These are phyloP conservation scores for Metschnikowia kofuensis DNA, from an alignment of 805 yeast species.

Conservation along the genomic window DNA sequence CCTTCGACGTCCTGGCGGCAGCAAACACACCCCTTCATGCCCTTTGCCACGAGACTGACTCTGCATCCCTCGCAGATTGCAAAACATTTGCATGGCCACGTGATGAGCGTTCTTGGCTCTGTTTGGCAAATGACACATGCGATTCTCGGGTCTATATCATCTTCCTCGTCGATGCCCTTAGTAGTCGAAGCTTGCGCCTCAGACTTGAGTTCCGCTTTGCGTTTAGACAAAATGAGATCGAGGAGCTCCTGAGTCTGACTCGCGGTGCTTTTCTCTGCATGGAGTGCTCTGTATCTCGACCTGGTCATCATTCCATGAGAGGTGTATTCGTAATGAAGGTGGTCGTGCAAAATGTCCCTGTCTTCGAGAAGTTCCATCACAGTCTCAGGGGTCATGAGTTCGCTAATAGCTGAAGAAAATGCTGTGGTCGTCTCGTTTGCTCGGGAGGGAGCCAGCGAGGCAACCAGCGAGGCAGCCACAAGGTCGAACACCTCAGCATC, in stretches of 20 bases:
- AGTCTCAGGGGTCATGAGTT: constrained; percentile 14
- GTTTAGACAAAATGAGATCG: constrained; percentile 21
- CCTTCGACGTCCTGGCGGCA: constrained; percentile 75
- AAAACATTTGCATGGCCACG: constrained; percentile 93
- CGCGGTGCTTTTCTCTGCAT: neutral
- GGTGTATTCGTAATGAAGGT: constrained; percentile 20
- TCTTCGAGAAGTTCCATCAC: constrained; percentile 14
- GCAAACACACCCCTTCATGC: constrained; percentile 78
- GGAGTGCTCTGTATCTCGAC: constrained; percentile 22
- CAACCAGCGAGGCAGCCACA: neutral
- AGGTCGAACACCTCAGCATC: constrained; percentile 4
- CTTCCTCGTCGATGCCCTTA: constrained; percentile 20
- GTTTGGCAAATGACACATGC: constrained; percentile 81
- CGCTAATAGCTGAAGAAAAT: constrained; percentile 5
- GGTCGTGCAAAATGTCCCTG: constrained; percentile 26
- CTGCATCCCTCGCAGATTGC: constrained; percentile 87
- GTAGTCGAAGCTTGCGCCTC: constrained; percentile 1
- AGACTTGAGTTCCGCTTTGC: neutral
- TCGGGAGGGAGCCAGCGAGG: neutral
- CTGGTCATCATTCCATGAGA: constrained; percentile 30
- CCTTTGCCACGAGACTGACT: constrained; percentile 64
- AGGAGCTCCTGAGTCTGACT: constrained; percentile 17
- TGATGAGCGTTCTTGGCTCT: constrained; percentile 67
- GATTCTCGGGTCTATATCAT: constrained; percentile 32
- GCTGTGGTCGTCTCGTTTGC: neutral